Evolutionary conservation across 441 rosid species (phyloP).

Genomic region (Erodium chrysanthum): DNA sequence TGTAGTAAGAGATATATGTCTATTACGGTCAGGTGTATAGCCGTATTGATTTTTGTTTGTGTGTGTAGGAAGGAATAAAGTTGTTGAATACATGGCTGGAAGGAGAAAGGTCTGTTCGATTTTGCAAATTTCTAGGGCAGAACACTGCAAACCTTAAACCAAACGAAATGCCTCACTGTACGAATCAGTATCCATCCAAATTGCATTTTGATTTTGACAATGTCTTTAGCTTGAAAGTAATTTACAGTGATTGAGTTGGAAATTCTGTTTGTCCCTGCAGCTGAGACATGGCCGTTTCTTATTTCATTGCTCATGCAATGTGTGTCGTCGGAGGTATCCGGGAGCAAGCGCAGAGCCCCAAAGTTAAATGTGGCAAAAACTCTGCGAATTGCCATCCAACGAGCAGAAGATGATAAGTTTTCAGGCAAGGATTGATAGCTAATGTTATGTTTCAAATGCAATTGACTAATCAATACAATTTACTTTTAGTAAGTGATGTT

Average conservation of each 20-base stretch:
- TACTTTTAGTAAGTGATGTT: neutral
- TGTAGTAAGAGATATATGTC: neutral
- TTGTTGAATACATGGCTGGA: conserved; percentile 76
- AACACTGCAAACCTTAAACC: conserved; percentile 54
- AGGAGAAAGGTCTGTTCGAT: conserved; percentile 51
- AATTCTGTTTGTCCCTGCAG: conserved; percentile 38
- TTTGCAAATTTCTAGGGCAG: conserved; percentile 59
- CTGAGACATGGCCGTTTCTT: conserved; percentile 88
- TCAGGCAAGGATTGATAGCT: conserved; percentile 40
- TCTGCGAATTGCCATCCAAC: conserved; percentile 57
- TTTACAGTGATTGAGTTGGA: conserved; percentile 17
- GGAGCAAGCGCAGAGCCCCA: conserved; percentile 59
- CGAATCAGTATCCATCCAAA: conserved; percentile 21
- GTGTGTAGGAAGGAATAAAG: conserved; percentile 66
- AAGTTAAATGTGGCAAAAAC: conserved; percentile 58
- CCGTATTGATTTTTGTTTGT: neutral
- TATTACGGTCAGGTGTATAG: neutral
- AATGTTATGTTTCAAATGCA: neutral
- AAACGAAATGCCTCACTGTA: conserved; percentile 66
- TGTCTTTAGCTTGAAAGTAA: conserved; percentile 6
- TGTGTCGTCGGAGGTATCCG: conserved; percentile 59
- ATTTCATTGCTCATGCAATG: conserved; percentile 56
- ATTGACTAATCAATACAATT: neutral
- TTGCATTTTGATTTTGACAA: neutral
- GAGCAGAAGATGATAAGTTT: conserved; percentile 56